These are phyloP conservation scores for Leccinum rimulosum DNA, from an alignment of 768 basidiomycete genomes.

Conservation along the genomic window DNA sequence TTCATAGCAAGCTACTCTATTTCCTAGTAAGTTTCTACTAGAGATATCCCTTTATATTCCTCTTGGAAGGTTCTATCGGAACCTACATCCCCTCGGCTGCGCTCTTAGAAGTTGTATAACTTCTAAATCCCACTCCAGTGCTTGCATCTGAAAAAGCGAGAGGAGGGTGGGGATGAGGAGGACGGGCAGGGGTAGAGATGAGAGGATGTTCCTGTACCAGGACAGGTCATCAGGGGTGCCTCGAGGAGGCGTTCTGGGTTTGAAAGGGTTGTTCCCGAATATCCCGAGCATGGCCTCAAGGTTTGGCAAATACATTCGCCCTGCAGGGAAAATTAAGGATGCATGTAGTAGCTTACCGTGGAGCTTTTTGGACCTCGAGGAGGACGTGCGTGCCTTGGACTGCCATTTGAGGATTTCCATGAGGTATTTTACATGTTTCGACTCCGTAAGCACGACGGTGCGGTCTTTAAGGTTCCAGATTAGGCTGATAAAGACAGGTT, in stretches of 20 bases:
- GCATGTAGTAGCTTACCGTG: slow-evolving; percentile 24
- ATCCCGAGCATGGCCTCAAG: slow-evolving; percentile 34
- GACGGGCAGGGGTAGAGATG: background rate
- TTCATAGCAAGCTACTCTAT: no score
- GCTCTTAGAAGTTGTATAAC: no score
- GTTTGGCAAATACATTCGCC: slow-evolving; percentile 13
- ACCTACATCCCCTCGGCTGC: no score
- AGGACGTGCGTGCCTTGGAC: no score
- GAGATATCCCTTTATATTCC: no score
- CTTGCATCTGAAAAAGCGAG: no score
- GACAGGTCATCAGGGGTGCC: background rate
- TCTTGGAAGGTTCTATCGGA: no score
- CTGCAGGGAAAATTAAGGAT: slow-evolving; percentile 26
- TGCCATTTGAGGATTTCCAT: background rate
- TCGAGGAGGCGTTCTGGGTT: slow-evolving; percentile 12
- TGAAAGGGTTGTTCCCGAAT: slow-evolving; percentile 30
- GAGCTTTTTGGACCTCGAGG: background rate
- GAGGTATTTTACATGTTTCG: background rate
- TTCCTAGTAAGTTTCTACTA: no score
- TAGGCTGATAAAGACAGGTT: slow-evolving; percentile 30
- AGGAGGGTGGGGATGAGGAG: background rate
- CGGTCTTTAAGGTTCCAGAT: background rate
- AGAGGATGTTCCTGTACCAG: background rate
- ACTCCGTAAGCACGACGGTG: background rate
- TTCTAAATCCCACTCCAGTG: no score